Percentiles rank a stretch among this genome's conserved stretches.
These are phyloP conservation scores for Botrytis sinoallii DNA, from an alignment of 2,329 filamentous ascomycete genomes.

Conservation along the genomic window DNA sequence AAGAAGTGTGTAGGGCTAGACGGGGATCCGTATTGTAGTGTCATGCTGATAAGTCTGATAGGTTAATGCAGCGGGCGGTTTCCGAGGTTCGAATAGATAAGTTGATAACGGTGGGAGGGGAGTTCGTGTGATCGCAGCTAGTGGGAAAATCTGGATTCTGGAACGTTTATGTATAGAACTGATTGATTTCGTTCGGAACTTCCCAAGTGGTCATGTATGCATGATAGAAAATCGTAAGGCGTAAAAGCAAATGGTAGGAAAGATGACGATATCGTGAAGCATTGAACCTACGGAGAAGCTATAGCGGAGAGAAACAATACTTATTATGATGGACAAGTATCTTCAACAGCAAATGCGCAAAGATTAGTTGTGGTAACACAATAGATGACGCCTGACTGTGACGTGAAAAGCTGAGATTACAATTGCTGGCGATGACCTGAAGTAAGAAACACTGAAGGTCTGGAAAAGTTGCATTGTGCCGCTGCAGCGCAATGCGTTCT, in stretches of 20 bases:
- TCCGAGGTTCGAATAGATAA: conserved; percentile 11
- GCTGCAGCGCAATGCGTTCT: conserved; percentile 3
- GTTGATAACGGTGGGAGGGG: conserved; percentile 20
- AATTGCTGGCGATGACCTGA: background rate
- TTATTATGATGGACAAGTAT: background rate
- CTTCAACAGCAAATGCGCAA: background rate
- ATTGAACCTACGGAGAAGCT: background rate
- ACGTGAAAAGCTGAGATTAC: background rate
- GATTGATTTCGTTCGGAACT: background rate
- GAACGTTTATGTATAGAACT: conserved; percentile 1
- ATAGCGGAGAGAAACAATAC: background rate
- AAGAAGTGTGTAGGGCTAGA: conserved; percentile 15
- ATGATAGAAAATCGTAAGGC: background rate
- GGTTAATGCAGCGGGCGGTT: background rate
- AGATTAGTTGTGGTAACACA: background rate
- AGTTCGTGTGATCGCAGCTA: conserved; percentile 15
- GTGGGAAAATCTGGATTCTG: background rate
- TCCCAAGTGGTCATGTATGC: background rate
- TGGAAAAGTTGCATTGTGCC: background rate
- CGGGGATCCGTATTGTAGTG: conserved; percentile 12
- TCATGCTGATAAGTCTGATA: conserved; percentile 20
- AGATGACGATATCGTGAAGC: background rate
- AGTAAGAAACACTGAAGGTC: background rate
- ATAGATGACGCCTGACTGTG: background rate
- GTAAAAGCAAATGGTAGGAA: background rate